phyloP scores from a whole-genome alignment of 352 stramenopile genomes.

The Plasmopara muralis region DNA sequence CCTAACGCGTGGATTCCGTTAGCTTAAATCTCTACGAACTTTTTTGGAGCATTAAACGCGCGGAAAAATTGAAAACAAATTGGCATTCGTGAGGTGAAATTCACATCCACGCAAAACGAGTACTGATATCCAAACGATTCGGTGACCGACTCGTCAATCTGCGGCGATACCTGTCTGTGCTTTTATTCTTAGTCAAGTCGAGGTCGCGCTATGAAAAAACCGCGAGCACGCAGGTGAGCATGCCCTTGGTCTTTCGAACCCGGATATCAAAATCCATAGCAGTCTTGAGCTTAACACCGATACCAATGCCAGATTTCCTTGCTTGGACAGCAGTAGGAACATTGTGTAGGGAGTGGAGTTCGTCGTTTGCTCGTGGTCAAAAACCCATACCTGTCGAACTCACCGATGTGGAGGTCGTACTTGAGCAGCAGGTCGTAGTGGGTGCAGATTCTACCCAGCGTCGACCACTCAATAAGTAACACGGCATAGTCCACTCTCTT shows the following conservation, averaged over 20 bases:
- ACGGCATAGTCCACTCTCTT: conserved; percentile 92
- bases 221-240: conserved; percentile 52
- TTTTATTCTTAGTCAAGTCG: conserved; percentile 72
- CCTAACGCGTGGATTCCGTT: no score
- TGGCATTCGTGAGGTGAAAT: conserved; percentile 54
- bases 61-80: conserved; percentile 75
- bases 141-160: conserved; percentile 21
- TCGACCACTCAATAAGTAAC: conserved; percentile 95
- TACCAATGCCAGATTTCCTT: conserved; percentile 29
- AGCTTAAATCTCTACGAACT: no score
- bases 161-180: conserved; percentile 41
- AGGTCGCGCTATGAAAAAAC: conserved; percentile 58
- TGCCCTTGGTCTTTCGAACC: conserved; percentile 45
- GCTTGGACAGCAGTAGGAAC: conserved; percentile 86
- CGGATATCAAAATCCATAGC: conserved; percentile 71
- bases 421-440: conserved; percentile 90
- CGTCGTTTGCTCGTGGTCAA: conserved; percentile 36
- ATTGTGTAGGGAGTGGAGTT: conserved; percentile 69
- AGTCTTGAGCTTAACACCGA: conserved; percentile 52
- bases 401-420: conserved; percentile 65
- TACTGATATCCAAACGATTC: conserved; percentile 60
- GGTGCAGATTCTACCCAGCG: conserved; percentile 93
- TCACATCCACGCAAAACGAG: conserved; percentile 71
- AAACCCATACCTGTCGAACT: conserved; percentile 40
- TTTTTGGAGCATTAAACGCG: conserved; percentile 76